Evolutionary conservation across 768 basidiomycete species (phyloP).

Genomic region (Hypholoma sublateritium): DNA sequence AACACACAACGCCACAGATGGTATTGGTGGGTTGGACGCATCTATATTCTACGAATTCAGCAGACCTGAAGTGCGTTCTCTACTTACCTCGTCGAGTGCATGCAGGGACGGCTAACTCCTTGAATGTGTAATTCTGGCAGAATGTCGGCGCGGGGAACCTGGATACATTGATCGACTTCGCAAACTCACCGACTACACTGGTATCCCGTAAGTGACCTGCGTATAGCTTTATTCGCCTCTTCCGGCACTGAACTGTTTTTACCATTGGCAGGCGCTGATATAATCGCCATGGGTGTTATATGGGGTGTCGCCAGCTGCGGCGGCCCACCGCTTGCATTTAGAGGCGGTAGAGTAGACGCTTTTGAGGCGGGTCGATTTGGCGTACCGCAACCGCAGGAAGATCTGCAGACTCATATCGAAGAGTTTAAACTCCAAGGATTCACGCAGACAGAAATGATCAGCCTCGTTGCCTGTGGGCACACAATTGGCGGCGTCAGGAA

Average conservation of each 20-base stretch:
- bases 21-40: conserved; percentile 42
- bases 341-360: conserved; percentile 40
- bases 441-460: conserved; percentile 39
- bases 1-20: conserved; percentile 34
- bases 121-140: conserved; percentile 22
- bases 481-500: conserved; percentile 40
- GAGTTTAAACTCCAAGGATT: conserved; percentile 37
- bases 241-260: background rate
- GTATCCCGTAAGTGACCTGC: conserved; percentile 30
- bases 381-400: conserved; percentile 38
- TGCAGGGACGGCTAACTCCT: too few species aligned
- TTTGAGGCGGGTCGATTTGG: conserved; percentile 32
- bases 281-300: conserved; percentile 37
- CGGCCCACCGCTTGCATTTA: conserved; percentile 38
- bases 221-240: background rate
- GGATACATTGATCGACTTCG: conserved; percentile 30
- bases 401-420: conserved; percentile 29
- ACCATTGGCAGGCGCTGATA: conserved; percentile 36
- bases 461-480: conserved; percentile 43
- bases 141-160: conserved; percentile 39
- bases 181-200: conserved; percentile 32
- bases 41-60: conserved; percentile 40
- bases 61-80: conserved; percentile 28
- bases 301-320: conserved; percentile 36
- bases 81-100: background rate